Evolutionary conservation across 1,139 yeast species (phyloP), one percentile per base, ranked within the genome.

Genomic region (Taiozyma sp.): DNA sequence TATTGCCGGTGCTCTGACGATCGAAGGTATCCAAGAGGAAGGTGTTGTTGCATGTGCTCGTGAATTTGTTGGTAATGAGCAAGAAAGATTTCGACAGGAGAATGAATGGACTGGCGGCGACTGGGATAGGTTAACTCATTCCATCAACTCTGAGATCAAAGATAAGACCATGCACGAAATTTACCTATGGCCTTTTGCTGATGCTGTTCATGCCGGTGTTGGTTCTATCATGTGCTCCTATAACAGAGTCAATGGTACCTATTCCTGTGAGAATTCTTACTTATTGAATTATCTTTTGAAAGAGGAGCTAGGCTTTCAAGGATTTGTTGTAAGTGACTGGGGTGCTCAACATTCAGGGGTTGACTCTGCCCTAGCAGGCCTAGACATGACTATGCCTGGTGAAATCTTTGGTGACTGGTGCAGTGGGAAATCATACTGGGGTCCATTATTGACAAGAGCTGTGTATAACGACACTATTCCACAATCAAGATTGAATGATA

Each of bases 301-400:
- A 62, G 82, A 77, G 49, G 86, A 83, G 65, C 67, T 81, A 52
- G 86, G 85, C 1, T 83, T 82, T 60, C 85, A 82, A 64, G 88
- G 88, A 0, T 81, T 80, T 63, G 83, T 83, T 7, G 75, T 81
- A 50, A 75, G 84, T 34, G 88, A 82, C 60, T 81, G 87, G 86
- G 81, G 80, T 28, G 87, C 84, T 5, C 81, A 77, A 53, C 81
- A 77, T 55, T 65, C 78, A 19, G 87, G 87, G 9, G 79, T 81
- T 6, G 72, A 73, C 49, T 73, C 84, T 1, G 81, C 80, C 1
- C 65, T 79, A 30, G 76, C 85, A 2, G 88, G 88, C 1, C 67
- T 80, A 43, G 88, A 83, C 65, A 80, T 83, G 85, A 71, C 77
- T 6, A 81, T 83, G 87, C 88, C 88, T 0, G 86, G 85, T 30